Evolutionary conservation across 2,329 filamentous ascomycete genomes (phyloP).

Genomic region (Alternaria postmessia): DNA sequence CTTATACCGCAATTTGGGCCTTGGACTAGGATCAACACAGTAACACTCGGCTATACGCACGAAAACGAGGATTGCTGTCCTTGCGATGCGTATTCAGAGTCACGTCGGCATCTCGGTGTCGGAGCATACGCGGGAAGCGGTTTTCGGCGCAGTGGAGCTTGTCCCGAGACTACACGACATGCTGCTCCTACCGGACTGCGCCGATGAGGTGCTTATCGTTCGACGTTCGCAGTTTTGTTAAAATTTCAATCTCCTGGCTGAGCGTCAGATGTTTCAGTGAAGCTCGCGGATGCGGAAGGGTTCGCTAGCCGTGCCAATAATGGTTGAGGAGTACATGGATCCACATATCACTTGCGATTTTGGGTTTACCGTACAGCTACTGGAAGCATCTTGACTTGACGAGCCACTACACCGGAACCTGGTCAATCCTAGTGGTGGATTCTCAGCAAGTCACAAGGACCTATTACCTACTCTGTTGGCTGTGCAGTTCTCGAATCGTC

Average conservation of each 20-base stretch:
- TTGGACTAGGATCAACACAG: neutral
- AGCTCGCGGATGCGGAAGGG: constrained; percentile 27
- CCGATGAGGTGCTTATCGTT: constrained; percentile 39
- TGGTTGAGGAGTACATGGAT: constrained; percentile 21
- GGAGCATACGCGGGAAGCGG: constrained; percentile 30
- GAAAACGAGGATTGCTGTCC: constrained; percentile 8
- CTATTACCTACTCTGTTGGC: constrained; percentile 24
- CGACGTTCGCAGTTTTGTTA: constrained; percentile 23
- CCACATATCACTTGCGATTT: constrained; percentile 29
- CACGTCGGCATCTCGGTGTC: constrained; percentile 12
- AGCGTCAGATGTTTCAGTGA: constrained; percentile 14
- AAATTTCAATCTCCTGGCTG: constrained; percentile 13
- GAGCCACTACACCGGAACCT: constrained; percentile 25
- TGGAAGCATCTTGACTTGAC: constrained; percentile 29
- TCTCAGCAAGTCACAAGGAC: constrained; percentile 26
- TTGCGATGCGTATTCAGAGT: constrained; percentile 17
- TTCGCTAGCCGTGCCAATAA: constrained; percentile 16
- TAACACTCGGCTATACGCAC: neutral
- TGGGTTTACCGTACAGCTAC: constrained; percentile 30
- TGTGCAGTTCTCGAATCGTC: constrained; percentile 33
- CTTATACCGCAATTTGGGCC: neutral
- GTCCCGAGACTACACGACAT: constrained; percentile 22
- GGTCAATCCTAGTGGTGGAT: constrained; percentile 26
- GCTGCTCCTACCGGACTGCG: constrained; percentile 25
- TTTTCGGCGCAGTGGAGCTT: constrained; percentile 16